Evolutionary conservation across 75 land plant genomes (phyloP), one percentile per base, ranked within the genome.

Genomic region (Pinus tabuliformis): DNA sequence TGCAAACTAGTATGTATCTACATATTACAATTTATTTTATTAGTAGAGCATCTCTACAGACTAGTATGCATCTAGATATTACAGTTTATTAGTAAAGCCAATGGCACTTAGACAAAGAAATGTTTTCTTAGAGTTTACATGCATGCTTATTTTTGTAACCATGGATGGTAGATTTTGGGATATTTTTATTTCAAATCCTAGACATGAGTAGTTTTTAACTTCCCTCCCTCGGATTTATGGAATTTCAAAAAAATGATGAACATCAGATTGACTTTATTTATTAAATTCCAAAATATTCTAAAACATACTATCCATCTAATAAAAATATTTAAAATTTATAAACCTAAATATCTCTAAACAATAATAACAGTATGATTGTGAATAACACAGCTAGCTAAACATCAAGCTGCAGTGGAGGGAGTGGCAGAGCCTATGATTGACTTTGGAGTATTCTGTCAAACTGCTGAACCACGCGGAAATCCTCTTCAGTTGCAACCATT

Each of bases 1-100:
- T 81, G 58, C 70, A 58, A 79, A 5, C 26, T 62, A 3, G 83
- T 81, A 81, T 5, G 72, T 70, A 70, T 18, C n/a, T 3, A 14
- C 1, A 9, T 12, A 3, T 12, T 16, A 58, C 60, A 58, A 58
- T 33, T 33, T 33, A n/a, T n/a, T n/a, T n/a, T n/a, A 33, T 33
- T 33, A 33, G 33, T 33, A 33, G 33, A 33, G 33, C 52, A 71
- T 54, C 79, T 81, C n/a, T 81, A 42, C 70, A 58, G 79, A 5
- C 26, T 62, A 9, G 83, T 81, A 81, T 5, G 72, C 42, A 70
- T 18, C n/a, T 11, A 14, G 6, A 9, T 12, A 3, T 12, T 16
- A 58, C 60, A 58, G 4, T 58, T 6, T 17, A 18, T 58, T 1
- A 58, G 60, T 58, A 58, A 4, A 4, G 60, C n/a, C n/a, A 18